Evolutionary conservation across 108 stramenopile species (phyloP), one percentile per base, ranked within the genome.

Genomic region (Nannochloropsis gaditana): DNA sequence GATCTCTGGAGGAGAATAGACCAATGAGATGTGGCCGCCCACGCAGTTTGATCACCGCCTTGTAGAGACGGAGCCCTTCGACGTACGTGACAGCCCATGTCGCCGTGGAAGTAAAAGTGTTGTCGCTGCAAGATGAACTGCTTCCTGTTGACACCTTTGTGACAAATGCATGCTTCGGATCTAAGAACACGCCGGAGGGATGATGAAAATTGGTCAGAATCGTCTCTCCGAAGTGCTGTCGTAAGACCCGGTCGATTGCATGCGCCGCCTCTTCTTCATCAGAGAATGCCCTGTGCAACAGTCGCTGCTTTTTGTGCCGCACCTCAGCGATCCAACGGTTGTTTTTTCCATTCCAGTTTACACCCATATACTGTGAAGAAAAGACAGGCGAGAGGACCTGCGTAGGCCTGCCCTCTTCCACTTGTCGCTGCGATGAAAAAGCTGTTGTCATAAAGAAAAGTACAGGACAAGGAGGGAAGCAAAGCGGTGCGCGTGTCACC

Each of bases 181-280:
- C 59, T 15, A 73, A n/a, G 6, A 73, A 73, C 1, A 73, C 59
- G 59, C 59, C 59, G 59, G 59, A n/a, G 59, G 59, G 19, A n/a
- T 73, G 4, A n/a, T 73, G 59, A 6, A 73, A 73, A n/a, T 73
- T 73, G 59, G 59, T 73, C 59, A 73, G n/a, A n/a, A 73, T 73
- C 19, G 59, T n/a, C 59, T 73, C 59, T n/a, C 59, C 59, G n/a
- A 73, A 73, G 3, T 4, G 15, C n/a, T 73, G 59, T 6, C 59
- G 15, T n/a, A 73, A n/a, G 19, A 6, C 8, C 15, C n/a, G 19
- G n/a, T 73, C 59, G 19, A 73, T n/a, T 15, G 59, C 59, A 15
- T n/a, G n/a, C 4, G 59, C 59, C 15, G 59, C 59, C n/a, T 73
- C 59, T 73, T n/a, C n/a, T n/a, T 73, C 59, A 73, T 73, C 59